These are phyloP conservation scores for Bacterosira constricta DNA, from an alignment of 108 stramenopile genomes.

Conservation along the genomic window DNA sequence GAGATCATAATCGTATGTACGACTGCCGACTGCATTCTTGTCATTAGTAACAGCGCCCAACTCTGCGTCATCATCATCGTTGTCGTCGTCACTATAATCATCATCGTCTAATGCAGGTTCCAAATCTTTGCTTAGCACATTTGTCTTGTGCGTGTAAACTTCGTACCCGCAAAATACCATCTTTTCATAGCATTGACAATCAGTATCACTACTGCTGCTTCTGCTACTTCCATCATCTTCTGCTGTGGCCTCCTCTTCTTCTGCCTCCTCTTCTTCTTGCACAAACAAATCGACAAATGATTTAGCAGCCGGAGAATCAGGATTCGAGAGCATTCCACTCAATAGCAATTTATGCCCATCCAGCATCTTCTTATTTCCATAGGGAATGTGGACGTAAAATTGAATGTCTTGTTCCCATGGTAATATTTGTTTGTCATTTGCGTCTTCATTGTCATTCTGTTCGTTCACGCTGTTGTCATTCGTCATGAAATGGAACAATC, in stretches of 20 bases:
- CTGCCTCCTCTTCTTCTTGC: not conserved
- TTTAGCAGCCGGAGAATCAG: conserved; percentile 21
- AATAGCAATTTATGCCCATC: conserved; percentile 48
- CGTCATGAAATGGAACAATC: conserved; percentile 31
- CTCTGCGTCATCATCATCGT: not conserved
- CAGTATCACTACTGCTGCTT: not conserved
- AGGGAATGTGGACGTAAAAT: conserved; percentile 42
- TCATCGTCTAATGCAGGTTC: not conserved
- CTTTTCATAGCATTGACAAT: conserved; percentile 48
- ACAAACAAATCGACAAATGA: conserved; percentile 45
- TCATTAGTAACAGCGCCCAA: not conserved
- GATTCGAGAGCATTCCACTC: conserved; percentile 41
- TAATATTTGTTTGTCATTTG: not conserved
- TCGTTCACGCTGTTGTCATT: not conserved
- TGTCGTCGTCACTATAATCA: not conserved
- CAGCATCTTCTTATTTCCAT: conserved; percentile 24
- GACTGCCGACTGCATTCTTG: not conserved
- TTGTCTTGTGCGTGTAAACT: conserved; percentile 16
- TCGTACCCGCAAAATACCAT: conserved; percentile 57
- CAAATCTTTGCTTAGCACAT: conserved; percentile 26
- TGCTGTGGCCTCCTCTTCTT: too few relatives aligned
- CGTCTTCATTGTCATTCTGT: not conserved
- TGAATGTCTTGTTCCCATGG: conserved; percentile 50
- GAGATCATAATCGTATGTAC: conserved; percentile 1
- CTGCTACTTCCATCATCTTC: not conserved